A percentile compares a stretch with the other conserved stretches of the same genome.
These are phyloP conservation scores for Kluyveromyces sp. DNA, from an alignment of 1,139 yeast genomes.

Conservation along the genomic window DNA sequence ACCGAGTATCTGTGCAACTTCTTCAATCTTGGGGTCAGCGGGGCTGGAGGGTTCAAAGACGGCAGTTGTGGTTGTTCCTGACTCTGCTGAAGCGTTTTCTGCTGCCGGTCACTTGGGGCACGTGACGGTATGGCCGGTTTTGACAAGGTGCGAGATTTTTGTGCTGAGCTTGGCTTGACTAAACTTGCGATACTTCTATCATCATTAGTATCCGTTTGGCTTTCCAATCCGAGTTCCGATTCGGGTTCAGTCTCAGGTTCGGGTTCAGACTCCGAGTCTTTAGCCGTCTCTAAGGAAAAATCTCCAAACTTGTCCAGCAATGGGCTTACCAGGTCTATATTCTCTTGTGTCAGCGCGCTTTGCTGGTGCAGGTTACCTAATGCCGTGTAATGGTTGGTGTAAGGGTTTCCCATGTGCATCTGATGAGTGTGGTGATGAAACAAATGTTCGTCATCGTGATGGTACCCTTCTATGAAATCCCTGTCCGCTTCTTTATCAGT, in stretches of 20 bases:
- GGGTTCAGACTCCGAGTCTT: not conserved
- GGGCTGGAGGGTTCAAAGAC: slow-evolving; percentile 1
- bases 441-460: not conserved
- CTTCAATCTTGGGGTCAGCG: not conserved
- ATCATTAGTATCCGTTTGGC: not conserved
- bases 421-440: not conserved
- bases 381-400: not conserved
- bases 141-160: not conserved
- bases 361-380: not conserved
- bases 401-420: not conserved
- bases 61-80: not conserved
- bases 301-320: slow-evolving; percentile 3
- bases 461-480: not conserved
- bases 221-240: not conserved
- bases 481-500: not conserved
- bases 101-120: not conserved
- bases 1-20: slow-evolving; percentile 9
- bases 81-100: not conserved
- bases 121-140: not conserved
- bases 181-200: not conserved
- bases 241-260: not conserved
- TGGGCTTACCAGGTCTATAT: slow-evolving; percentile 1
- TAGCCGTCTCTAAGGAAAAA: slow-evolving; percentile 2
- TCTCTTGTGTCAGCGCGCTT: not conserved
- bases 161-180: not conserved